Base-by-base conservation (phyloP, 2,329 filamentous ascomycete species). In the Fusarium torulosum region DNA sequence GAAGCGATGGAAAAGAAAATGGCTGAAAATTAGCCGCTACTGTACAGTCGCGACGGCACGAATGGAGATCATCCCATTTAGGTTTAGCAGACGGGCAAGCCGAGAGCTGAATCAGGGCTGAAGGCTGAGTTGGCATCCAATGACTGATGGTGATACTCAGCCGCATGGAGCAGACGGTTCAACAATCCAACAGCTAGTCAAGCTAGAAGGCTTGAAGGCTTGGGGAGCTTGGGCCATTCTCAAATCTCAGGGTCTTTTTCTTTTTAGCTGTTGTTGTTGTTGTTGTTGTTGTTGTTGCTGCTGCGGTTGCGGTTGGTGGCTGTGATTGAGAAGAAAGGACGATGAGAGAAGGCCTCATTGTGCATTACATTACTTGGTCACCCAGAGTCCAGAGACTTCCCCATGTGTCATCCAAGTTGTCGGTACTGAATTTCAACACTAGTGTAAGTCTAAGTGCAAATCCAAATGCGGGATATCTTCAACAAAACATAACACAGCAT, bases 61-160 rank as follows among this genome's bases (percentile, higher is more conserved):
- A 55, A 37, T 37, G 33, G 33, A 51, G 64, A 61, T 59, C 68
- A 21, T 71, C 71, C 64, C 55, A 46, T 58, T 37, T 57, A 33
- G 71, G 73, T 51, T 75, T 74, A 57, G 49, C 50, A 58, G 63
- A 63, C 73, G 73, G 73, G 45, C 66, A 68, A 42, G 59, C 73
- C 73, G 73, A 75, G 45, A 75, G 73, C 73, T 75, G 73, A 75
- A 63, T 52, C 14, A 37, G 33, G 33, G 33, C 33, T 37, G 21
- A 51, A 20, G 42, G 53, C 37, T 31, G 21, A 27, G 21, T 14
- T 11, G 13, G 5, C 17, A 7, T 37, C 70, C 70, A 73, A 72
- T 72, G 40, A 63, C 13, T 27, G 33, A 33, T 19, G 17, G 8
- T 27, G 17, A 19, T 20, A 42, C 61, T 56, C 56, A 54, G 65